phyloP scores from a whole-genome alignment of 1,284 basidiomycete genomes.

The Sutorius eximius region DNA sequence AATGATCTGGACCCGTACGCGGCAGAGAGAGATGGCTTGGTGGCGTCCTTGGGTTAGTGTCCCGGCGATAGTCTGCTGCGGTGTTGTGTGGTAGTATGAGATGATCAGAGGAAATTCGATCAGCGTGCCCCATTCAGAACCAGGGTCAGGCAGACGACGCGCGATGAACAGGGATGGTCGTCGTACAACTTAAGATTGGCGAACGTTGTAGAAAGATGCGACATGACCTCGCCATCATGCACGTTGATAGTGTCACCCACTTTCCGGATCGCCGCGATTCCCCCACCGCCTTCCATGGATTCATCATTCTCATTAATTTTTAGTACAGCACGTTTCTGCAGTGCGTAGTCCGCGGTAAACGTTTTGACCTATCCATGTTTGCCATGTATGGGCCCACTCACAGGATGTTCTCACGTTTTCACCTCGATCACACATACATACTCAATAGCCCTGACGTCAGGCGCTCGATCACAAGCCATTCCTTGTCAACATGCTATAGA shows the following conservation, averaged over 20 bases:
- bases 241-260: background rate
- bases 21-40: constrained; percentile 22
- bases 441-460: background rate
- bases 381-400: background rate
- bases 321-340: background rate
- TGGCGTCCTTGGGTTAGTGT: constrained; percentile 15
- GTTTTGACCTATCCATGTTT: background rate
- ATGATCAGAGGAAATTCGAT: background rate
- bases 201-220: too few relatives aligned
- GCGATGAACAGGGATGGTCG: too few relatives aligned
- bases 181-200: too few relatives aligned
- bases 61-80: background rate
- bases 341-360: background rate
- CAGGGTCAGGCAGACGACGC: too few relatives aligned
- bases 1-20: constrained; percentile 21
- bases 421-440: background rate
- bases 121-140: too few relatives aligned
- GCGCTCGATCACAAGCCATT: too few relatives aligned
- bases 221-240: background rate
- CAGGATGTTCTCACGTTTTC: background rate
- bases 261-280: background rate
- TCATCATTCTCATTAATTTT: background rate
- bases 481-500: background rate
- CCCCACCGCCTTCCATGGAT: too few relatives aligned
- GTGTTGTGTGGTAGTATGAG: constrained; percentile 2